Conservation (phyloP, 495 filamentous ascomycete species). For the Penicillium pulvis region DNA sequence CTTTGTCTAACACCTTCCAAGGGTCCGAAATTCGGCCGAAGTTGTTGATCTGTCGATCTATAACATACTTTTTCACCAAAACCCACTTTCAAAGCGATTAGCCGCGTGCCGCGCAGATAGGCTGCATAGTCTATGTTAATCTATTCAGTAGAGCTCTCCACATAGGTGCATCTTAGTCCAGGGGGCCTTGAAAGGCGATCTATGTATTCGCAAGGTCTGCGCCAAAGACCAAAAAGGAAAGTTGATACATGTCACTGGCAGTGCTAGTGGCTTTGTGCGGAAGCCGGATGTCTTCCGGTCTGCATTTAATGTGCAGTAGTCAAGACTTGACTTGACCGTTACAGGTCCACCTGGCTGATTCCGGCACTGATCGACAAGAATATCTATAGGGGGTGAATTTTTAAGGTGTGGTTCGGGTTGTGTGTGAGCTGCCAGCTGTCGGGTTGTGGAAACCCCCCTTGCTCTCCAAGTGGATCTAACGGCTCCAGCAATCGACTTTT, state of each 20-base stretch:
- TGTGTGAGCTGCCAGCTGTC: not conserved
- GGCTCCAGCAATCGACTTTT: not conserved
- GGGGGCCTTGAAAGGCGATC: not conserved
- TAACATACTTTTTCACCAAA: not conserved
- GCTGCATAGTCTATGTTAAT: not conserved
- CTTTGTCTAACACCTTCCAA: not conserved
- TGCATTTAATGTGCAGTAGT: not conserved
- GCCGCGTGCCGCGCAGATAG: not conserved
- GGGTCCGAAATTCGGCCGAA: not conserved
- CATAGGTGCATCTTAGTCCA: not conserved
- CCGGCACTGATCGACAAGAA: not conserved
- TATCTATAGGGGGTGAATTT: not conserved
- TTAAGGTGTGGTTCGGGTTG: not conserved
- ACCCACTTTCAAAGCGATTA: not conserved
- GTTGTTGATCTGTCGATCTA: not conserved
- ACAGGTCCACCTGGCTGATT: not conserved
- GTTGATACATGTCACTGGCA: not conserved
- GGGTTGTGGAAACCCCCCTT: not conserved
- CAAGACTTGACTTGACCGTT: not conserved
- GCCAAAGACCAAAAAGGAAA: not conserved
- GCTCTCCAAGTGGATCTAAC: not conserved
- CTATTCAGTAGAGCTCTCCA: not conserved
- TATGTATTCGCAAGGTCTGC: not conserved
- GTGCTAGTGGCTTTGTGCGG: not conserved
- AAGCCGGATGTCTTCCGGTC: not conserved